Percentiles rank a stretch among this genome's conserved stretches.
These are phyloP conservation scores for Suhomyces choctaworum DNA, from an alignment of 1,139 yeast genomes.

Conservation along the genomic window DNA sequence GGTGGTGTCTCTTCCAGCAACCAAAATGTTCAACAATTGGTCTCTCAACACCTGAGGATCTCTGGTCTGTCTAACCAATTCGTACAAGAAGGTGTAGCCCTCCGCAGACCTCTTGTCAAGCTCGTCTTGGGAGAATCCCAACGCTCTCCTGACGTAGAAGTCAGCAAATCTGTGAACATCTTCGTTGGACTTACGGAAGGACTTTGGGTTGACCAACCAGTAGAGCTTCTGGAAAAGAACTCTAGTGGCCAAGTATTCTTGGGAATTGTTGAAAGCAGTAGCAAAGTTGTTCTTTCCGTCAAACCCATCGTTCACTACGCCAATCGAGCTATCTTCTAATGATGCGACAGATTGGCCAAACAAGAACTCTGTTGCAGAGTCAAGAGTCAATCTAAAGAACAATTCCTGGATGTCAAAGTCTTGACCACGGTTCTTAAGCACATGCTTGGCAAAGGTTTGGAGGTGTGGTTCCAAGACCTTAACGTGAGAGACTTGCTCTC, in stretches of 20 bases:
- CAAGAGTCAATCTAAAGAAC: conserved; percentile 41
- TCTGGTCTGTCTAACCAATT: conserved; percentile 46
- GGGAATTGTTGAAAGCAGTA: conserved; percentile 34
- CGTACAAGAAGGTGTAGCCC: conserved; percentile 46
- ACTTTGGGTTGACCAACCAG: conserved; percentile 28
- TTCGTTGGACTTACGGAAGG: conserved; percentile 28
- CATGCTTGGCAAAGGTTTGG: conserved; percentile 35
- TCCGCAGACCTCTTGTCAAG: conserved; percentile 37
- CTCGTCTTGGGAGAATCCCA: conserved; percentile 31
- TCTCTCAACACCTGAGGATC: conserved; percentile 44
- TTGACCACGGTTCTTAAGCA: conserved; percentile 24
- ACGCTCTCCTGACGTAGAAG: conserved; percentile 31
- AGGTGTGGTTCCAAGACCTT: conserved; percentile 50
- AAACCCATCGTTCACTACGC: conserved; percentile 17
- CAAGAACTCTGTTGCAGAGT: conserved; percentile 43
- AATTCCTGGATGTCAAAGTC: conserved; percentile 39
- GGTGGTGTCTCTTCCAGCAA: conserved; percentile 52
- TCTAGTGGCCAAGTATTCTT: conserved; percentile 31
- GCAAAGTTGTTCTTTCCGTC: conserved; percentile 32
- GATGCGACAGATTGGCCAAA: conserved; percentile 39
- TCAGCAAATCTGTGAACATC: conserved; percentile 31
- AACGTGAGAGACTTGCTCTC: conserved; percentile 56
- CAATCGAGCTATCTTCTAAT: conserved; percentile 31
- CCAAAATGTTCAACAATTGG: conserved; percentile 45
- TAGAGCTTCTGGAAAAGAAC: conserved; percentile 31